These are phyloP conservation scores for Neoscytalidium dimidiatum DNA, from an alignment of 2,329 filamentous ascomycete genomes.

Conservation along the genomic window DNA sequence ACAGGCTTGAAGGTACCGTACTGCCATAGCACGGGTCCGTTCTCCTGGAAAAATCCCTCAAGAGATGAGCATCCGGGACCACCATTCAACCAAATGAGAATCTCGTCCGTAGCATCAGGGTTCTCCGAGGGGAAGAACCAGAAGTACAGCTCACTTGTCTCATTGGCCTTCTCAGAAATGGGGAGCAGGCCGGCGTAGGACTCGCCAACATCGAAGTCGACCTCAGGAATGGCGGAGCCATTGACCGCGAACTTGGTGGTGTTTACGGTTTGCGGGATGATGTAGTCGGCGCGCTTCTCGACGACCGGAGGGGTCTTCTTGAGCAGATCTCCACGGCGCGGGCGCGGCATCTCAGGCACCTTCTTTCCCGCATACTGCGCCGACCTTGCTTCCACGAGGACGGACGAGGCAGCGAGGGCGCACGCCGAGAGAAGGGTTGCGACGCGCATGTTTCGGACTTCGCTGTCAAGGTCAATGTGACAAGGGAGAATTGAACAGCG, in stretches of 20 bases:
- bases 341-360: slow-evolving; percentile 27
- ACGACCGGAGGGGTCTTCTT: neutral
- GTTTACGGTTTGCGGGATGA: slow-evolving; percentile 46
- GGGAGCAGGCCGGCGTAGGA: slow-evolving; percentile 65
- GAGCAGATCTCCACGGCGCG: slow-evolving; percentile 28
- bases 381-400: slow-evolving; percentile 5
- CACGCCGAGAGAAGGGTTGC: neutral
- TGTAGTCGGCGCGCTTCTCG: slow-evolving; percentile 19
- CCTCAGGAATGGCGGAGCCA: slow-evolving; percentile 65
- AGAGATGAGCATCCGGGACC: slow-evolving; percentile 51
- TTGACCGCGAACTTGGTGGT: slow-evolving; percentile 62
- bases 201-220: slow-evolving; percentile 68
- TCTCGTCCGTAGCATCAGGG: slow-evolving; percentile 54
- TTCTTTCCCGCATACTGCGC: slow-evolving; percentile 10
- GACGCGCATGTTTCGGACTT: slow-evolving; percentile 1
- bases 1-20: slow-evolving; percentile 39
- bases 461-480: neutral
- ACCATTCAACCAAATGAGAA: slow-evolving; percentile 57
- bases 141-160: slow-evolving; percentile 60
- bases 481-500: neutral
- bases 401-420: slow-evolving; percentile 9
- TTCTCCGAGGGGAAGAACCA: slow-evolving; percentile 65
- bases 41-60: slow-evolving; percentile 53
- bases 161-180: slow-evolving; percentile 53
- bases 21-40: slow-evolving; percentile 49